These are phyloP conservation scores for Phyllosticta paracitricarpa DNA, from an alignment of 2,329 filamentous ascomycete genomes.

Conservation along the genomic window DNA sequence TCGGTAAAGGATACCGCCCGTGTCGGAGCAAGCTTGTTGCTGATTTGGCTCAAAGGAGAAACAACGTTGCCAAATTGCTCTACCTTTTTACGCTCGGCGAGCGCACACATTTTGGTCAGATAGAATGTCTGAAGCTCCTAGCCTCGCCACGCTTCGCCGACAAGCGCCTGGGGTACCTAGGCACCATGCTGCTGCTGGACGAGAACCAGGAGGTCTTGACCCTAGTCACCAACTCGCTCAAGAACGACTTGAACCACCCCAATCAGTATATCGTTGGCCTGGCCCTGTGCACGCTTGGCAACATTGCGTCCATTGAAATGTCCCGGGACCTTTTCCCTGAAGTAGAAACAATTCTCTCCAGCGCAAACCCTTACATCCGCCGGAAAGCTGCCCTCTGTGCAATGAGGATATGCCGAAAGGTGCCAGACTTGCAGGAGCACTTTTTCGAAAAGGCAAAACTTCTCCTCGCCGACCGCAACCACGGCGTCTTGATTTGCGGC, in stretches of 20 bases:
- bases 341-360: constrained; percentile 84
- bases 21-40: constrained; percentile 11
- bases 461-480: constrained; percentile 84
- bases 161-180: constrained; percentile 90
- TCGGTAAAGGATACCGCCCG: constrained; percentile 48
- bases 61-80: constrained; percentile 96
- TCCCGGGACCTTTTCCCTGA: constrained; percentile 93
- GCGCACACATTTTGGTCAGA: constrained; percentile 96
- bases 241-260: constrained; percentile 95
- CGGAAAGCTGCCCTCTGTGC: constrained; percentile 96
- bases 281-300: constrained; percentile 89
- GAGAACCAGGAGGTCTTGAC: constrained; percentile 98
- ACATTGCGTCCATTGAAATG: constrained; percentile 98
- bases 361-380: constrained; percentile 95
- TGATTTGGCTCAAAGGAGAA: constrained; percentile 53
- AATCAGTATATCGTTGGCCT: constrained; percentile 98
- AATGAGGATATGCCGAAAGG: constrained; percentile 97
- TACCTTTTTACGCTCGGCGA: constrained; percentile 98
- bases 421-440: constrained; percentile 93
- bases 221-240: constrained; percentile 91
- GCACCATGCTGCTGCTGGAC: constrained; percentile 89
- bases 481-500: constrained; percentile 87
- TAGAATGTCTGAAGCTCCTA: constrained; percentile 95
- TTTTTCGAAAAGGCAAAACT: constrained; percentile 90
- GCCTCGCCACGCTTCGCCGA: constrained; percentile 96